A percentile compares a stretch with the other conserved stretches of the same genome.
phyloP scores from a whole-genome alignment of 495 filamentous ascomycete species.

The Penicillium crystallinum region DNA sequence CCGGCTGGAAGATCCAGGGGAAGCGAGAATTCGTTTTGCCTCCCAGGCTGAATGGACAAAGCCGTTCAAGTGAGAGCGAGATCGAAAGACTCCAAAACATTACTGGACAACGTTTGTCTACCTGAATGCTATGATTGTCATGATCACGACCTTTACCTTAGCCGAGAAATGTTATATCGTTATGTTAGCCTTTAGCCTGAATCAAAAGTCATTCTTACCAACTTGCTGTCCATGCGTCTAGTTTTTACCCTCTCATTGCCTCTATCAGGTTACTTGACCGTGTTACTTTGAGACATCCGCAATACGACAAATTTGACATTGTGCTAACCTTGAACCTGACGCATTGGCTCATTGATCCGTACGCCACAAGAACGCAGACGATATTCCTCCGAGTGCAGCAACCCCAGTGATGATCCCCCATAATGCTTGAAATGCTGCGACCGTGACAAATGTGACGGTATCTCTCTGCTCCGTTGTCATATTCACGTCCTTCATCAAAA shows the following conservation, averaged over 20 bases:
- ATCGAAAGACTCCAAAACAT: constrained; percentile 11
- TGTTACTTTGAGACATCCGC: neutral
- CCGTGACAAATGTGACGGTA: constrained; percentile 14
- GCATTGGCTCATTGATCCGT: neutral
- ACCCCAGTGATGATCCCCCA: constrained; percentile 24
- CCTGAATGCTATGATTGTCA: neutral
- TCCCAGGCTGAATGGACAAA: constrained; percentile 32
- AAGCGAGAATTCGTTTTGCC: constrained; percentile 47
- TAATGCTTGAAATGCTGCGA: constrained; percentile 15
- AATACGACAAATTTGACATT: neutral
- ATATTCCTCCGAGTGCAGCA: constrained; percentile 20
- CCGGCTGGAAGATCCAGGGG: constrained; percentile 57
- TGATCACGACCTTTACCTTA: neutral
- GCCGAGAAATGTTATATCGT: neutral
- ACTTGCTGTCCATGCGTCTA: neutral
- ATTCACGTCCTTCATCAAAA: constrained; percentile 19
- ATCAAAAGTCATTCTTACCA: neutral
- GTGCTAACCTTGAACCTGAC: neutral
- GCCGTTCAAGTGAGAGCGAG: constrained; percentile 38
- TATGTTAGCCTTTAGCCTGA: constrained; percentile 1
- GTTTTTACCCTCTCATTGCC: neutral
- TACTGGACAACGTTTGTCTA: neutral
- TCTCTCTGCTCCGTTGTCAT: constrained; percentile 15
- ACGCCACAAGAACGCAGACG: constrained; percentile 22
- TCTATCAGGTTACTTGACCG: neutral